Conservation (phyloP, 139 green algal genomes). For the Nannochloris sp. region DNA sequence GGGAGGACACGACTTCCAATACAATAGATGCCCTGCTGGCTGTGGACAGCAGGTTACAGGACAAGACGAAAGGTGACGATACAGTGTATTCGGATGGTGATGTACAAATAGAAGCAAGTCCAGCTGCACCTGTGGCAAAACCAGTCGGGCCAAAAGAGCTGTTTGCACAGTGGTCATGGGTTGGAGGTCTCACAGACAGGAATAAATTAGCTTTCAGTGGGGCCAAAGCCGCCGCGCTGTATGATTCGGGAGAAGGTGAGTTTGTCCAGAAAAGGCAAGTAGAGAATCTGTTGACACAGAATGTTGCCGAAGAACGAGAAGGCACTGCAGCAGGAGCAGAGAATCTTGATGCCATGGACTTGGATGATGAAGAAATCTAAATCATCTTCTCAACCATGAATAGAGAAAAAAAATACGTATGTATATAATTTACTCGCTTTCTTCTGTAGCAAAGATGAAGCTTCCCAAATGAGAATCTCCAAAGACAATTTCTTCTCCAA, state of each 20-base stretch:
- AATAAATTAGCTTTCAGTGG: too few relatives aligned
- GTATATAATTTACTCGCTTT: not conserved
- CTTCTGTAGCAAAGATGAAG: conserved; percentile 5
- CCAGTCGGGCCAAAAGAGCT: too few relatives aligned
- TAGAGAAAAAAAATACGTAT: not conserved
- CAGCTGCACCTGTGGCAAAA: too few relatives aligned
- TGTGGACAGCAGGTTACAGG: not conserved
- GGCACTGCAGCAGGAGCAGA: not conserved
- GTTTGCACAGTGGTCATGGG: too few relatives aligned
- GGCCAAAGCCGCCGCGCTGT: too few relatives aligned
- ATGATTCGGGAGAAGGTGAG: not conserved
- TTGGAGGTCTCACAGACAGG: too few relatives aligned
- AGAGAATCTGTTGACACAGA: not conserved
- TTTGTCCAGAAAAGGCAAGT: not conserved
- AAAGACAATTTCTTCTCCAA: conserved; percentile 33
- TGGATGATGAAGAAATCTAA: conserved; percentile 2
- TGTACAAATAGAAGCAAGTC: too few relatives aligned
- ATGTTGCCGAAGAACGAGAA: not conserved
- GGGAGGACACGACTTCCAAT: conserved; percentile 10
- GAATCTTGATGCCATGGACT: not conserved
- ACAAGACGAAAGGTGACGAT: not conserved
- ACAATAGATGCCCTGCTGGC: not conserved
- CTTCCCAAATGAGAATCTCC: conserved; percentile 21
- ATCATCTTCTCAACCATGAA: too few relatives aligned
- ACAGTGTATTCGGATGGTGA: too few relatives aligned